These are phyloP conservation scores for Fusarium sp. DNA, from an alignment of 2,329 filamentous ascomycete genomes.

Conservation along the genomic window DNA sequence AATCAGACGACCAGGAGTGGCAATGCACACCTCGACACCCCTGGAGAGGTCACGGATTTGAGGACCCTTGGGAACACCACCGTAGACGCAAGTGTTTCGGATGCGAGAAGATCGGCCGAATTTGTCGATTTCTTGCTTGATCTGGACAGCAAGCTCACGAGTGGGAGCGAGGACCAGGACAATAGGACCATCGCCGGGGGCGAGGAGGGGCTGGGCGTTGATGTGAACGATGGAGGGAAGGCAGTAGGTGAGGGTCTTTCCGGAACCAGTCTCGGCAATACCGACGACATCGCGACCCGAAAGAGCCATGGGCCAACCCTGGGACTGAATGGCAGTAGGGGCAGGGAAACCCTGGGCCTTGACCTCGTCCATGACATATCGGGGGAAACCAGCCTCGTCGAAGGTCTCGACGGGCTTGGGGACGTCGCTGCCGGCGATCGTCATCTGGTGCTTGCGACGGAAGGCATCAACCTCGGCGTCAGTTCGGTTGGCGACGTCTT, in stretches of 20 bases:
- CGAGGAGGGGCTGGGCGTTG: conserved; percentile 96
- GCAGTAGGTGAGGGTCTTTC: conserved; percentile 99
- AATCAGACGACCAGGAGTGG: conserved; percentile 95
- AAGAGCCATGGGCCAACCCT: conserved; percentile 99
- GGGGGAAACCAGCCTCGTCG: conserved; percentile 95
- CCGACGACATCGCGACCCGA: conserved; percentile 97
- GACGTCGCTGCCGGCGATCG: conserved; percentile 78
- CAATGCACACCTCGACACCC: conserved; percentile 98
- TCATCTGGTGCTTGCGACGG: conserved; percentile 83
- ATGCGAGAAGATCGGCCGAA: conserved; percentile 98
- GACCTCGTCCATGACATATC: conserved; percentile 97
- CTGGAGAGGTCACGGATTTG: conserved; percentile 95
- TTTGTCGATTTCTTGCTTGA: conserved; percentile 98
- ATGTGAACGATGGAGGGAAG: conserved; percentile 98
- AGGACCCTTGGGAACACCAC: conserved; percentile 96
- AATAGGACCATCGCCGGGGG: conserved; percentile 94
- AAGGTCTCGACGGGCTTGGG: conserved; percentile 97
- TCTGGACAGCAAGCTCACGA: conserved; percentile 97
- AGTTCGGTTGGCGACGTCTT: conserved; percentile 76
- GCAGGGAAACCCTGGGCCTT: conserved; percentile 96
- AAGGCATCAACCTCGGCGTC: conserved; percentile 85
- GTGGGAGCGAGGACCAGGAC: conserved; percentile 95
- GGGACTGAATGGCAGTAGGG: conserved; percentile 95
- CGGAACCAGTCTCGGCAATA: conserved; percentile 98
- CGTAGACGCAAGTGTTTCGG: conserved; percentile 98